Evolutionary conservation across 2,329 filamentous ascomycete genomes (phyloP).

Genomic region (Waltergamsia citrina): DNA sequence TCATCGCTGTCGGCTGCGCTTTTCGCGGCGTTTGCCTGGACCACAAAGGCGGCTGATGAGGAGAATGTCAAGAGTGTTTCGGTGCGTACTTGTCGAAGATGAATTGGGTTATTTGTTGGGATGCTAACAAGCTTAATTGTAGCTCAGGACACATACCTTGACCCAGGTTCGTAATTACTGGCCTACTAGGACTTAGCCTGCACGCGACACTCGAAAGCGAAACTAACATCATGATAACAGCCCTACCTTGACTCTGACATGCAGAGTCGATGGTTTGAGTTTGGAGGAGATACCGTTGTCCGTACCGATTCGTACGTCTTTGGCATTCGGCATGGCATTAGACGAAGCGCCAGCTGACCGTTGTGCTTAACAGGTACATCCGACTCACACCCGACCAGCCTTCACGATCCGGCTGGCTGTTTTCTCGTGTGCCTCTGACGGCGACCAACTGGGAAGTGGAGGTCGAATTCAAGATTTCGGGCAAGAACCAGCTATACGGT

Average conservation of each 20-base stretch:
- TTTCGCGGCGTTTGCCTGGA: constrained; percentile 40
- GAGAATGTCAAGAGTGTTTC: constrained; percentile 42
- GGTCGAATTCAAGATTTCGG: constrained; percentile 90
- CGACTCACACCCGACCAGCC: constrained; percentile 84
- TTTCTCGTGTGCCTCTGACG: constrained; percentile 86
- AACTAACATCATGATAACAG: constrained; percentile 30
- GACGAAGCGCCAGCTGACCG: constrained; percentile 1
- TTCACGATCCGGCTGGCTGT: constrained; percentile 88
- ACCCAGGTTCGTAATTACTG: constrained; percentile 51
- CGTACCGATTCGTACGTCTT: constrained; percentile 54
- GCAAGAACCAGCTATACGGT: constrained; percentile 81
- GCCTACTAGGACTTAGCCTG: constrained; percentile 1
- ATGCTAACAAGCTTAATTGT: constrained; percentile 13
- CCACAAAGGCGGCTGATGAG: constrained; percentile 38
- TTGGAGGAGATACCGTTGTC: constrained; percentile 89
- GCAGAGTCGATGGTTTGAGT: constrained; percentile 98
- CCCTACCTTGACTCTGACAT: constrained; percentile 97
- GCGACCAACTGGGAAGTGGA: constrained; percentile 99
- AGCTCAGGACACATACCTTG: constrained; percentile 84
- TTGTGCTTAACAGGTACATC: constrained; percentile 57
- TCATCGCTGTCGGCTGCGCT: constrained; percentile 35
- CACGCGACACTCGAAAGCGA: constrained; percentile 9
- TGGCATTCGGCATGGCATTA: not conserved
- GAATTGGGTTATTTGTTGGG: not conserved
- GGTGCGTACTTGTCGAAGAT: constrained; percentile 20